These are phyloP conservation scores for Sesbania bispinosa DNA, from an alignment of 306 rosid species.

Conservation along the genomic window DNA sequence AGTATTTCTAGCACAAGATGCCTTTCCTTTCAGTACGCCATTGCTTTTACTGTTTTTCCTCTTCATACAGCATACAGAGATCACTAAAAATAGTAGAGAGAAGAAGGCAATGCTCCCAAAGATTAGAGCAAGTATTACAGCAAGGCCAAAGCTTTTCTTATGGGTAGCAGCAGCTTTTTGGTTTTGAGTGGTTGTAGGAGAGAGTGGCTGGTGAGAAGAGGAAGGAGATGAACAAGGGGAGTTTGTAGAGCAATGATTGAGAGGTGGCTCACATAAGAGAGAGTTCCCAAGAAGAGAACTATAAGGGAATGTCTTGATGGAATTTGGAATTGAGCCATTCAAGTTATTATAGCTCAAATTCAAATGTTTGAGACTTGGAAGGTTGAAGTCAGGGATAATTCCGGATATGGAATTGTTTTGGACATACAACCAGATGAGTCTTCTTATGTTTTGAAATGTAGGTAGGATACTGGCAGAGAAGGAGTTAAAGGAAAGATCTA, in stretches of 20 bases:
- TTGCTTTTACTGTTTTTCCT: conserved; percentile 30
- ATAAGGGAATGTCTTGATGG: conserved; percentile 51
- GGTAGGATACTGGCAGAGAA: conserved; percentile 62
- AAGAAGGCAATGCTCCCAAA: conserved; percentile 50
- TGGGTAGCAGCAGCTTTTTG: conserved; percentile 28
- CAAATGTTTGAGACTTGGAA: conserved; percentile 47
- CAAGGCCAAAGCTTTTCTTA: too few species aligned
- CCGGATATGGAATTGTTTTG: conserved; percentile 71
- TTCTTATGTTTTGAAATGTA: conserved; percentile 48
- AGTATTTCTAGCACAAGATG: conserved; percentile 49
- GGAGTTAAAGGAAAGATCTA: conserved; percentile 65
- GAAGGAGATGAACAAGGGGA: conserved; percentile 52
- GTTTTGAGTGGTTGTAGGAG: conserved; percentile 30
- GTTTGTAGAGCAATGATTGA: conserved; percentile 43
- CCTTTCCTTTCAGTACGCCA: conserved; percentile 52
- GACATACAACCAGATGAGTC: conserved; percentile 52
- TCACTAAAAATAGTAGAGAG: conserved; percentile 36
- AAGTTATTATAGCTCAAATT: conserved; percentile 66
- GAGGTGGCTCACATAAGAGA: conserved; percentile 65
- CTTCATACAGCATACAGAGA: conserved; percentile 43
- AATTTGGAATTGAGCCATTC: conserved; percentile 63
- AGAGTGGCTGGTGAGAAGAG: conserved; percentile 21
- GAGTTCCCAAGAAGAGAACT: conserved; percentile 67
- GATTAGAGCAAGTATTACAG: conserved; percentile 48
- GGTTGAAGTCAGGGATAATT: conserved; percentile 53